Base-by-base conservation (phyloP, 2,329 filamentous ascomycete species). In the Curvularia lunata region DNA sequence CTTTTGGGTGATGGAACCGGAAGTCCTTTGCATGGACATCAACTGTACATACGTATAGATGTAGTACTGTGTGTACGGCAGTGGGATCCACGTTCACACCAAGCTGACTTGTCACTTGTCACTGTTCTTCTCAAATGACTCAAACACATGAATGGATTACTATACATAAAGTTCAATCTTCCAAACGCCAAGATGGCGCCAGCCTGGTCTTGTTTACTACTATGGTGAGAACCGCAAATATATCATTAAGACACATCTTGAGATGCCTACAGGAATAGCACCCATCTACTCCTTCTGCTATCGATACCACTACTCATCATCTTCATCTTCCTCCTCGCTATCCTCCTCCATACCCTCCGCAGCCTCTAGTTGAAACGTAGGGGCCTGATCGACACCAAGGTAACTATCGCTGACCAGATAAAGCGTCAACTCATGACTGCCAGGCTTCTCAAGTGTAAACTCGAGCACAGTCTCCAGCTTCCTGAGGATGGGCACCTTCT, bases 371-470 rank as follows among this genome's bases (percentile, higher is more conserved):
- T 86, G 88, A 76, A 99, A 98, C 5, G 87, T 87, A 53, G 93
- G 91, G 73, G 96, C 96, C 80, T 99, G 95, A 80, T 99, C 96
- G 52, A 99, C 92, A 25, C 95, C 95, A 34, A 97, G 86, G 77
- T 99, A 99, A 77, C 91, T 94, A 80, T 99, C 95, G 75, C 93
- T 95, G 90, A 99, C 97, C 75, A 99, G 82, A 79, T 91, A 97
- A 63, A 98, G 82, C 77, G 94, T 97, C 72, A 99, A 79, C 58
- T 93, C 87, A 77, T 97, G 91, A 73, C 92, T 86, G 49, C 95
- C 95, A 25, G 91, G 85, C 61, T 86, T 88, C 23, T 91, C 92
- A 51, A 98, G 90, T 25, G 92, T 91, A 76, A 93, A 96, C 79
- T 98, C 93, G 63, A 99, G 81, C 72, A 87, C 88, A 56, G 92